phyloP scores from a whole-genome alignment of 2,329 filamentous ascomycete genomes.

The Myriosclerotinia scirpicola region DNA sequence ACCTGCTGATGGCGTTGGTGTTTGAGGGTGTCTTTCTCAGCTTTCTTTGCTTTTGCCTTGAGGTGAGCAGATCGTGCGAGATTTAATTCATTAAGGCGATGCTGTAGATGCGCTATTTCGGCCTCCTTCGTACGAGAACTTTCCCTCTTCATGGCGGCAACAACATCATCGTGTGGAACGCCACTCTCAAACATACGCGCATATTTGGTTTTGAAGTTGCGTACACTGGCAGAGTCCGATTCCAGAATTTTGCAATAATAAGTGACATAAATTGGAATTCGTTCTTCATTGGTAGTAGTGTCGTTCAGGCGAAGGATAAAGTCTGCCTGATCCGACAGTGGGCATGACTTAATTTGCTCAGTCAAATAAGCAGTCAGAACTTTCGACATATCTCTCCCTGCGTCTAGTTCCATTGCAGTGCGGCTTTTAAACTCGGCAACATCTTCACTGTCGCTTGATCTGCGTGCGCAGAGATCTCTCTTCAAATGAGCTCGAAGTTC shows the following conservation, averaged over 20 bases:
- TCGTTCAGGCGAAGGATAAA: constrained; percentile 29
- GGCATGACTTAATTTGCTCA: constrained; percentile 18
- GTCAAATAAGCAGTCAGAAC: constrained; percentile 30
- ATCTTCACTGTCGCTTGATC: constrained; percentile 24
- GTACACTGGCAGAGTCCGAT: constrained; percentile 31
- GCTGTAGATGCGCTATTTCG: constrained; percentile 28
- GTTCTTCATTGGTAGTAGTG: constrained; percentile 31
- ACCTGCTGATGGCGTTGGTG: constrained; percentile 27
- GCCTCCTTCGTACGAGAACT: constrained; percentile 28
- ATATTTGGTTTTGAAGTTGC: constrained; percentile 39
- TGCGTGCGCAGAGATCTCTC: constrained; percentile 30
- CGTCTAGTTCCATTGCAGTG: constrained; percentile 26
- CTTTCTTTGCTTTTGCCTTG: constrained; percentile 36
- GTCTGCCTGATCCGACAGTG: constrained; percentile 22
- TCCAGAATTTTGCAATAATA: constrained; percentile 35
- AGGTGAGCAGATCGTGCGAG: constrained; percentile 38
- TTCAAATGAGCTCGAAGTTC: constrained; percentile 34
- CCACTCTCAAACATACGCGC: constrained; percentile 35
- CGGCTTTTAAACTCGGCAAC: constrained; percentile 22
- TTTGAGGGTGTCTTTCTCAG: constrained; percentile 31
- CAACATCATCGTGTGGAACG: constrained; percentile 33
- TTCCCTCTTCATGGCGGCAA: constrained; percentile 36
- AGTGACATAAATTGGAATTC: constrained; percentile 33
- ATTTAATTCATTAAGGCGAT: constrained; percentile 33
- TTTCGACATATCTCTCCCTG: constrained; percentile 23